Evolutionary conservation across 441 rosid species (phyloP).

Genomic region (Kokia cookei): DNA sequence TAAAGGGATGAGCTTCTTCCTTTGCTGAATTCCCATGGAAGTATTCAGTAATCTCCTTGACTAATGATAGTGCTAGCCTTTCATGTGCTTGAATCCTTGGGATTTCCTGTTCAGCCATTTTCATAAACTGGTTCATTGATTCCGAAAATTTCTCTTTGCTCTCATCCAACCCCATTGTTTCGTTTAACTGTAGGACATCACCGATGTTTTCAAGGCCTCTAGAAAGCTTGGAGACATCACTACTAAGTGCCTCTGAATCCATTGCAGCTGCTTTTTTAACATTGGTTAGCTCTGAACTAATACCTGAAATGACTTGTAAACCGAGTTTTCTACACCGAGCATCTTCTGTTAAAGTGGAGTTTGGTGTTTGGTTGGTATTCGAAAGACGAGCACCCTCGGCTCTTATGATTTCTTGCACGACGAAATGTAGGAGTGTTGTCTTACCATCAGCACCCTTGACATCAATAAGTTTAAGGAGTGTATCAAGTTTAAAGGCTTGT

Average conservation of each 20-base stretch:
- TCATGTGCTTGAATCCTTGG: constrained; percentile 80
- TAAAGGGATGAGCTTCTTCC: constrained; percentile 94
- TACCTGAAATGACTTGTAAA: constrained; percentile 76
- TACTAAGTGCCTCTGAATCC: constrained; percentile 78
- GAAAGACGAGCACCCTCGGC: constrained; percentile 77
- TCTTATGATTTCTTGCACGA: constrained; percentile 78
- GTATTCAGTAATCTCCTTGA: constrained; percentile 90
- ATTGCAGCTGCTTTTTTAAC: constrained; percentile 92
- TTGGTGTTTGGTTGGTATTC: constrained; percentile 30
- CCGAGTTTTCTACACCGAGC: constrained; percentile 75
- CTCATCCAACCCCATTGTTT: constrained; percentile 26
- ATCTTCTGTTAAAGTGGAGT: constrained; percentile 35
- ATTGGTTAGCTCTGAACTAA: constrained; percentile 60
- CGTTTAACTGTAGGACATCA: constrained; percentile 43
- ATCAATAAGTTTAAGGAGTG: constrained; percentile 72
- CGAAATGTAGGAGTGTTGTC: constrained; percentile 69
- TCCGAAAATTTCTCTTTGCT: constrained; percentile 48
- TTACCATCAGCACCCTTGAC: constrained; percentile 84
- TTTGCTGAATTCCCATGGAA: constrained; percentile 94
- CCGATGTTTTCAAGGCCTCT: constrained; percentile 53
- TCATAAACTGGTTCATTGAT: constrained; percentile 61
- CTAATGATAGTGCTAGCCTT: constrained; percentile 71
- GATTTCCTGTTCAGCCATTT: constrained; percentile 68
- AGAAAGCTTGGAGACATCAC: constrained; percentile 74
- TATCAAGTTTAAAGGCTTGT: constrained; percentile 71